Conservation (phyloP, 345 rosid species). For the Euphorbia peplus region DNA sequence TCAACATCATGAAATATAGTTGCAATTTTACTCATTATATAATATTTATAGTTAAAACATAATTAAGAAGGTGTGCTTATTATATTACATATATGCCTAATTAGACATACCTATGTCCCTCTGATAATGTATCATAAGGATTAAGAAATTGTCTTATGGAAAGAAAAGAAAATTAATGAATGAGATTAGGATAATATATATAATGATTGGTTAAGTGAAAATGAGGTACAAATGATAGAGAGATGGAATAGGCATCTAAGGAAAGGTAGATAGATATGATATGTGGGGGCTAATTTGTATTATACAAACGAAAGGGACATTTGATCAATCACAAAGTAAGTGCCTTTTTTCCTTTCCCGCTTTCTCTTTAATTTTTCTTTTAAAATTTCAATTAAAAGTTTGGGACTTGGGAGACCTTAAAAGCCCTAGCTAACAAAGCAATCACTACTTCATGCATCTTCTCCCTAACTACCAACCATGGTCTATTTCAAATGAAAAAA, state of each 20-base stretch:
- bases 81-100: not conserved
- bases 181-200: not conserved
- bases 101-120: not conserved
- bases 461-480: constrained; percentile 80
- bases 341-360: constrained; percentile 17
- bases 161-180: not conserved
- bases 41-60: too few relatives aligned
- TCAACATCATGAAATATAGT: constrained; percentile 29
- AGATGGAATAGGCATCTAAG: constrained; percentile 50
- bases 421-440: constrained; percentile 36
- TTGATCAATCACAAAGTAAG: constrained; percentile 31
- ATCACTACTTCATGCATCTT: constrained; percentile 44
- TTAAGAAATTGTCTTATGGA: not conserved
- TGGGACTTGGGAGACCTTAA: constrained; percentile 27
- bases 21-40: not conserved
- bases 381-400: not conserved
- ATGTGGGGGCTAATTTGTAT: constrained; percentile 30
- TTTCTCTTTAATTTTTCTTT: not conserved
- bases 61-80: too few relatives aligned
- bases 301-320: constrained; percentile 25
- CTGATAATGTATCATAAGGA: not conserved
- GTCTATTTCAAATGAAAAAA: constrained; percentile 2
- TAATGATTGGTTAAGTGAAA: constrained; percentile 28
- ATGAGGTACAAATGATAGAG: constrained; percentile 50
- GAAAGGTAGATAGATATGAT: constrained; percentile 25